Evolutionary conservation across 1,284 basidiomycete species (phyloP).

Genomic region (Ganoderma multipileum): DNA sequence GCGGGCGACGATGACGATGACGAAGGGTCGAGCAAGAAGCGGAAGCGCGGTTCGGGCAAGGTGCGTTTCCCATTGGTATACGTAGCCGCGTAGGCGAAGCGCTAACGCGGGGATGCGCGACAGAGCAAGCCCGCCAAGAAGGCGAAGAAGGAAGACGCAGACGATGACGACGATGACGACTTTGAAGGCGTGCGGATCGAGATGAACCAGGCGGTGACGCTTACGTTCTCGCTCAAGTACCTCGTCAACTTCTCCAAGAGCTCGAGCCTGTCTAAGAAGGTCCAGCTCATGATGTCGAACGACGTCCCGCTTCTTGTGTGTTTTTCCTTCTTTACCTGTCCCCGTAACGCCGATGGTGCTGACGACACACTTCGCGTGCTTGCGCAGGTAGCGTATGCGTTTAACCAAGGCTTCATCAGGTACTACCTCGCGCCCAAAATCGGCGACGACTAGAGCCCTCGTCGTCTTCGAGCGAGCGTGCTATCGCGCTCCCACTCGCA

Average conservation of each 20-base stretch:
- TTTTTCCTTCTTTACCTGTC: slow-evolving; percentile 9
- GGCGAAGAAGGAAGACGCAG: slow-evolving; percentile 54
- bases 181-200: slow-evolving; percentile 77
- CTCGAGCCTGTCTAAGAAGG: slow-evolving; percentile 74
- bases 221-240: slow-evolving; percentile 98
- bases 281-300: slow-evolving; percentile 88
- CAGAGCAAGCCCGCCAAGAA: slow-evolving; percentile 59
- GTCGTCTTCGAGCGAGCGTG: background rate
- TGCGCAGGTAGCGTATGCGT: slow-evolving; percentile 82
- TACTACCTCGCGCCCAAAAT: slow-evolving; percentile 94
- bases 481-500: background rate
- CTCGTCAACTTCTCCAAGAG: slow-evolving; percentile 98
- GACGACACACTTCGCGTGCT: background rate
- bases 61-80: slow-evolving; percentile 41
- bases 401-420: slow-evolving; percentile 82
- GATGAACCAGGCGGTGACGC: slow-evolving; percentile 89
- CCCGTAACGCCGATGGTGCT: background rate
- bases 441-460: slow-evolving; percentile 66
- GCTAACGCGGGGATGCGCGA: slow-evolving; percentile 35
- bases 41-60: slow-evolving; percentile 68
- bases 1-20: slow-evolving; percentile 55
- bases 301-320: slow-evolving; percentile 89
- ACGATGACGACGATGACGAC: slow-evolving; percentile 47
- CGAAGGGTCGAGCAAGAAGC: slow-evolving; percentile 57
- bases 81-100: background rate